Conservation (phyloP, 768 basidiomycete species). For the Myochromella boudieri region DNA sequence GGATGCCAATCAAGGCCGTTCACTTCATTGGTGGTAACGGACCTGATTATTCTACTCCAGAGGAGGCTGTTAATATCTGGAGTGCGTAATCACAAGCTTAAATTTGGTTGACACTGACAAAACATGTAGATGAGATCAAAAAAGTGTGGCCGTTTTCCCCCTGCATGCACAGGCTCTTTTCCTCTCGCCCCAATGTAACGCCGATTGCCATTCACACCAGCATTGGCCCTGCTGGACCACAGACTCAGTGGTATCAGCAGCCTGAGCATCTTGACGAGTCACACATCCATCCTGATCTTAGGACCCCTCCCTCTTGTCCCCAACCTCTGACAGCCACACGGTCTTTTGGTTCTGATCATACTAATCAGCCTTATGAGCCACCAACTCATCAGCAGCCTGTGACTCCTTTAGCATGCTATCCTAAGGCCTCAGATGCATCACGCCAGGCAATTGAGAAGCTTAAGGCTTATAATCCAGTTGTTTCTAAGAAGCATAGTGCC, state of each 20-base stretch:
- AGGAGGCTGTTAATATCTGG: not conserved
- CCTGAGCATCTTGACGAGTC: conserved; percentile 3
- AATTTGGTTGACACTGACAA: not conserved
- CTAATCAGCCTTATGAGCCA: no score
- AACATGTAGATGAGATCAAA: not conserved
- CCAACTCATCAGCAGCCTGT: no score
- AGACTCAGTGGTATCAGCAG: conserved; percentile 19
- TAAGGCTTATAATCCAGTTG: no score
- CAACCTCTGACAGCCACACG: not conserved
- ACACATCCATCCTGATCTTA: not conserved
- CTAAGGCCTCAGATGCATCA: no score
- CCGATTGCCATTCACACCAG: conserved; percentile 27
- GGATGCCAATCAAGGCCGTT: no score
- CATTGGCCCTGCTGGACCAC: conserved; percentile 22
- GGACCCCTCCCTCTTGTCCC: not conserved
- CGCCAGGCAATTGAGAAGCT: no score
- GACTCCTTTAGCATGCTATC: no score
- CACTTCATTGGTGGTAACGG: not conserved
- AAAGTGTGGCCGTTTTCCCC: not conserved
- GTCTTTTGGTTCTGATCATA: no score
- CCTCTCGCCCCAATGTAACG: conserved; percentile 21
- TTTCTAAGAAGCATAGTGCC: no score
- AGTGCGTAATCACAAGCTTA: not conserved
- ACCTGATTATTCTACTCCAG: not conserved
- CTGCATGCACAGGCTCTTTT: conserved; percentile 5